Percentiles rank a stretch among this genome's conserved stretches.
Evolutionary conservation across 345 rosid species (phyloP).

Genomic region (Eucalyptus erythrocorys): DNA sequence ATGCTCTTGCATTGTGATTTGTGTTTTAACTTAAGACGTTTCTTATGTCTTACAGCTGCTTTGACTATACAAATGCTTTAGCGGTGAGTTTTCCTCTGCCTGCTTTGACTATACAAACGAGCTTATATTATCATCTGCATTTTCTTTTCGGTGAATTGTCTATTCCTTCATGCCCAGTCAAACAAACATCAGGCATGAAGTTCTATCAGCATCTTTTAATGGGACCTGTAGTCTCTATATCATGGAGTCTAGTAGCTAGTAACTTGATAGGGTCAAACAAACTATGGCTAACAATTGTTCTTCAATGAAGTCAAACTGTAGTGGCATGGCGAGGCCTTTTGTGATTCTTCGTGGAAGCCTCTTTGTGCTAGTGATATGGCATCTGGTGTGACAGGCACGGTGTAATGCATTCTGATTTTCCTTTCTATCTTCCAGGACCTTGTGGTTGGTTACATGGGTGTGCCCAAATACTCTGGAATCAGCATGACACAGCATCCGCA

Average conservation of each 20-base stretch:
- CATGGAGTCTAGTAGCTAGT: neutral
- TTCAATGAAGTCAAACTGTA: neutral
- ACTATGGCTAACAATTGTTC: neutral
- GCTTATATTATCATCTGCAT: neutral
- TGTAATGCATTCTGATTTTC: neutral
- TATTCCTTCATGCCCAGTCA: neutral
- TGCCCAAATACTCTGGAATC: slow-evolving; percentile 78
- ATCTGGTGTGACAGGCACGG: neutral
- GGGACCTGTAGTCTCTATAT: neutral
- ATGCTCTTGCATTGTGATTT: neutral
- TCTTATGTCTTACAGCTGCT: slow-evolving; percentile 53
- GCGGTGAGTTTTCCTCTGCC: slow-evolving; percentile 50
- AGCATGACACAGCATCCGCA: slow-evolving; percentile 96
- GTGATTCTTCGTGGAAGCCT: neutral
- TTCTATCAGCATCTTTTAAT: neutral
- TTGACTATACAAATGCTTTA: slow-evolving; percentile 93
- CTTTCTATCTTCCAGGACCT: slow-evolving; percentile 44
- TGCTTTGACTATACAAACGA: neutral
- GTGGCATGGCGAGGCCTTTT: neutral
- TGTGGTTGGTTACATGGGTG: slow-evolving; percentile 98
- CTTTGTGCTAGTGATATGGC: neutral
- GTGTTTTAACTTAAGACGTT: neutral
- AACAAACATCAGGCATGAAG: neutral
- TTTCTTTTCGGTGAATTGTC: neutral
- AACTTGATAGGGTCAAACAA: neutral